phyloP scores from a whole-genome alignment of 2,329 filamentous ascomycete species.

The Scedosporium apiospermum region DNA sequence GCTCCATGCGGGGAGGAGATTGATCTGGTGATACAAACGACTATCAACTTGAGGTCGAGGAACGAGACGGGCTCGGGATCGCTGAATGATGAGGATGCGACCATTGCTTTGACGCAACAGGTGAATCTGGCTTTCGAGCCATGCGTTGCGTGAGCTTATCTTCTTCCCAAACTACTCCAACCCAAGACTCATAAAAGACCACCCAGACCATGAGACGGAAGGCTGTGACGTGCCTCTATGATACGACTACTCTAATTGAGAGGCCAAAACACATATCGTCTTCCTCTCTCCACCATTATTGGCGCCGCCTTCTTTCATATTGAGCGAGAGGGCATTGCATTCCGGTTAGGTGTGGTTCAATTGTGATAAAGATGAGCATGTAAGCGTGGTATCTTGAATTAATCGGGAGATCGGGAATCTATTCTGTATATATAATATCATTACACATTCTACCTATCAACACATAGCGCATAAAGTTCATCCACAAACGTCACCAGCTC shows the following conservation, averaged over 20 bases:
- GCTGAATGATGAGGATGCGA: not conserved
- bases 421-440: not conserved
- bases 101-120: not conserved
- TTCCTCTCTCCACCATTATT: too few relatives aligned
- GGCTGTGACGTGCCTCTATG: not conserved
- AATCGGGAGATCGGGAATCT: not conserved
- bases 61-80: not conserved
- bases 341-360: not conserved
- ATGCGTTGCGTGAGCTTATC: not conserved
- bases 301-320: too few relatives aligned
- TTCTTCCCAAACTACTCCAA: not conserved
- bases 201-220: not conserved
- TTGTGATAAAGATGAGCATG: not conserved
- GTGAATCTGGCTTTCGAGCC: not conserved
- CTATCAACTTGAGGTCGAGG: not conserved
- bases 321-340: too few relatives aligned
- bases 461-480: conserved; percentile 26
- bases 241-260: too few relatives aligned
- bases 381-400: not conserved
- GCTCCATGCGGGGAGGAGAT: not conserved
- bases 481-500: conserved; percentile 33
- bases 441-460: conserved; percentile 5
- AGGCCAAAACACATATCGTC: too few relatives aligned
- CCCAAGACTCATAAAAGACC: not conserved
- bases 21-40: not conserved